These are phyloP conservation scores for Colletotrichum godetiae DNA, from an alignment of 2,329 filamentous ascomycete genomes.

Conservation along the genomic window DNA sequence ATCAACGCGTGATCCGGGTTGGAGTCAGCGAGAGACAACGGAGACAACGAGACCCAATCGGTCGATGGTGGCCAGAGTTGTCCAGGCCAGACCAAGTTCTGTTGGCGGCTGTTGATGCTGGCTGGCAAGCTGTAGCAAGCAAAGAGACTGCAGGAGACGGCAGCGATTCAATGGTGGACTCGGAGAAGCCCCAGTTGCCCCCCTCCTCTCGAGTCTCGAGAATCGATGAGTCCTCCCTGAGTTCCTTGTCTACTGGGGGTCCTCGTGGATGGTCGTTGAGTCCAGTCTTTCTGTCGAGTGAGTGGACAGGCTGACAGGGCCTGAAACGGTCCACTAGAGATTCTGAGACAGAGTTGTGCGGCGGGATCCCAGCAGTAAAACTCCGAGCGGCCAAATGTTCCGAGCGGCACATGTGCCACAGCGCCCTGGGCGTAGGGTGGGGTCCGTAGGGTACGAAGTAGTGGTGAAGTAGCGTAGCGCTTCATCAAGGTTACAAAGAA, in stretches of 20 bases:
- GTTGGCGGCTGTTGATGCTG: conserved; percentile 8
- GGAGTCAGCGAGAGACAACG: not conserved
- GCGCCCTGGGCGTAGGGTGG: not conserved
- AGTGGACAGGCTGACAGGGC: conserved; percentile 24
- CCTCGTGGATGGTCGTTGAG: not conserved
- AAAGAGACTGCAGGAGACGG: not conserved
- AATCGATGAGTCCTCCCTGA: no score
- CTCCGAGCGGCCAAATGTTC: conserved; percentile 10
- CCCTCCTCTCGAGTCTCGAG: not conserved
- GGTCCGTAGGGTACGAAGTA: not conserved
- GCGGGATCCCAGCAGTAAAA: conserved; percentile 7
- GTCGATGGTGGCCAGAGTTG: conserved; percentile 9
- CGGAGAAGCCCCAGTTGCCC: not conserved
- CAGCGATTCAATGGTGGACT: not conserved
- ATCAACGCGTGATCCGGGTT: not conserved
- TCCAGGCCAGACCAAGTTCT: not conserved
- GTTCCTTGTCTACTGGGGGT: no score
- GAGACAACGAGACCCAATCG: conserved; percentile 16
- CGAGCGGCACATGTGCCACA: conserved; percentile 12
- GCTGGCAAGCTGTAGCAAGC: not conserved
- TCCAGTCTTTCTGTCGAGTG: not conserved
- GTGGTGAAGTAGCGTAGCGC: not conserved
- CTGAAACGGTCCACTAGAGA: conserved; percentile 25
- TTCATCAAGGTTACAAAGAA: no score
- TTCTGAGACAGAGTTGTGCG: conserved; percentile 26